These are phyloP conservation scores for Paxillus ammoniavirescens DNA, from an alignment of 768 basidiomycete genomes.

Conservation along the genomic window DNA sequence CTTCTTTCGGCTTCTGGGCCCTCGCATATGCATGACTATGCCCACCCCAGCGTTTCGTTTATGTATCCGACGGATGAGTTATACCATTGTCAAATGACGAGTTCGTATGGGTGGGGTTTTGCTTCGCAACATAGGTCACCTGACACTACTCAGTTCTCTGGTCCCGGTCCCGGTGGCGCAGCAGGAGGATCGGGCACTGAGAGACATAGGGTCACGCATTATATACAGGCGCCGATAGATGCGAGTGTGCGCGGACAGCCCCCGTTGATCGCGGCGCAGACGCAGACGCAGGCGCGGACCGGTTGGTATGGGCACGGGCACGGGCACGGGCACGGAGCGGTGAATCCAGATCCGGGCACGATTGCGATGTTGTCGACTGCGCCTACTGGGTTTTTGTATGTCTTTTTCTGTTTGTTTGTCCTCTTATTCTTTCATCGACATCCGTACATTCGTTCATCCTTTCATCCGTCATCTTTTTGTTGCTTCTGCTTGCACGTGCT, in stretches of 20 bases:
- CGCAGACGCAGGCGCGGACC: not conserved
- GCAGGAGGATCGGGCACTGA: no score
- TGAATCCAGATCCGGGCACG: conserved; percentile 41
- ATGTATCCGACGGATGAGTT: conserved; percentile 21
- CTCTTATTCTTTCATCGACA: no score
- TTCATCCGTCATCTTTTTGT: no score
- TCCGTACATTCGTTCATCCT: no score
- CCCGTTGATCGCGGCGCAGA: no score
- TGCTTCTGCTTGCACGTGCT: not conserved
- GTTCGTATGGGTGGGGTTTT: conserved; percentile 6
- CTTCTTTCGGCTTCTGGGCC: not conserved
- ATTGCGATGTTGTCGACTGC: conserved; percentile 64
- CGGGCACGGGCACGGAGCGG: not conserved
- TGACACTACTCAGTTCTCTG: not conserved
- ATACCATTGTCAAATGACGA: conserved; percentile 19
- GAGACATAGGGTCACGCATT: no score
- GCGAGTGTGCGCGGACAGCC: not conserved
- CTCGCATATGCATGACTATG: not conserved
- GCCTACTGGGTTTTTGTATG: conserved; percentile 60
- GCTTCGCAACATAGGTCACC: not conserved
- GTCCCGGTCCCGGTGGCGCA: no score
- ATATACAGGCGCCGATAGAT: no score
- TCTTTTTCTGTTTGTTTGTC: conserved; percentile 1
- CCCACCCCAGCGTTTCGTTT: not conserved
- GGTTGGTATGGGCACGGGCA: not conserved